phyloP scores from a whole-genome alignment of 306 rosid species.

The Acmispon strigosus region DNA sequence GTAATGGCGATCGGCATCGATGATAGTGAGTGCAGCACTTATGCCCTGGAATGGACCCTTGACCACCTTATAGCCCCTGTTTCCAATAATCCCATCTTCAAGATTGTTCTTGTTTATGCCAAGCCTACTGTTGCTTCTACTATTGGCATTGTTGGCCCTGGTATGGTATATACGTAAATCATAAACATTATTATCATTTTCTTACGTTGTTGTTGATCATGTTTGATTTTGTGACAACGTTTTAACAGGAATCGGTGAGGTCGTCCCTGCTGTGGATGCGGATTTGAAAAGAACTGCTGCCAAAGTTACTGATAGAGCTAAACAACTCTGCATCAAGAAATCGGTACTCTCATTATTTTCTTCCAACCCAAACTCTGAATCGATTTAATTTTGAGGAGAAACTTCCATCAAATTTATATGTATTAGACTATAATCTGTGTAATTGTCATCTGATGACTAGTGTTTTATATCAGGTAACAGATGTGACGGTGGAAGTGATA shows the following conservation, averaged over 20 bases:
- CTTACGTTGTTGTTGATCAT: not conserved
- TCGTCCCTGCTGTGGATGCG: slow-evolving; percentile 45
- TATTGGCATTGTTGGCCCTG: slow-evolving; percentile 69
- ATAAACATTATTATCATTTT: too few relatives aligned
- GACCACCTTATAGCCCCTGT: slow-evolving; percentile 39
- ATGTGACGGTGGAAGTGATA: slow-evolving; percentile 36
- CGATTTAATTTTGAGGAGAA: too few relatives aligned
- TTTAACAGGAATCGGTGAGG: slow-evolving; percentile 44
- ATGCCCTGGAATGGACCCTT: slow-evolving; percentile 63
- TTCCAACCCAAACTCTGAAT: too few relatives aligned
- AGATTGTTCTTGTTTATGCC: slow-evolving; percentile 57
- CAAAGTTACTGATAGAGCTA: slow-evolving; percentile 25
- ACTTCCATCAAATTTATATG: too few relatives aligned
- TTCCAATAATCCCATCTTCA: slow-evolving; percentile 23
- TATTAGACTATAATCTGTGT: too few relatives aligned
- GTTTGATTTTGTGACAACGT: not conserved
- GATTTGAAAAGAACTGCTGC: slow-evolving; percentile 40
- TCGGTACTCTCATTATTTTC: slow-evolving; percentile 28
- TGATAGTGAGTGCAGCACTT: slow-evolving; percentile 51
- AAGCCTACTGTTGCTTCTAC: slow-evolving; percentile 37
- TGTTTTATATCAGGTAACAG: slow-evolving; percentile 28
- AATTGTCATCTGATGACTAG: not conserved
- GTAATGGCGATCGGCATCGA: slow-evolving; percentile 65
- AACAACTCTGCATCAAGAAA: slow-evolving; percentile 35
- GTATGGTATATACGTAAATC: not conserved